phyloP scores from a whole-genome alignment of 176 grass and related monocot genomes.

The Neostapfia colusana region DNA sequence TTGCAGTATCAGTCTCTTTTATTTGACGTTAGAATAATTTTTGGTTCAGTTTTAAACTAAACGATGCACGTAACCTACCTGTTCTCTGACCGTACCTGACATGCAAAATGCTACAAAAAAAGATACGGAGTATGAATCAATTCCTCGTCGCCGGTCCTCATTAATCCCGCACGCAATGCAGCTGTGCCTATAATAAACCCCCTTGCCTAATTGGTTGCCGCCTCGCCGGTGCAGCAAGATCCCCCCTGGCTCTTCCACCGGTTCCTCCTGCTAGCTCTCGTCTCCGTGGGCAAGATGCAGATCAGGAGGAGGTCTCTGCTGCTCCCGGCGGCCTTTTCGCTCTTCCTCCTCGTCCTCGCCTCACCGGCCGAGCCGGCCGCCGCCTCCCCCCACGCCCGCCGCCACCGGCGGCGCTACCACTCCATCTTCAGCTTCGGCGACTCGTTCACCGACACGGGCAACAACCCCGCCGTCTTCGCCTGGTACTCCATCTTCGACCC shows the following conservation, averaged over 20 bases:
- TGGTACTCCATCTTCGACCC: constrained; percentile 12
- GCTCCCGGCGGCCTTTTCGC: background rate
- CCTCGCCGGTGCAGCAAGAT: background rate
- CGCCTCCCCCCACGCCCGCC: background rate
- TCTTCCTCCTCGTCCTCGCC: background rate
- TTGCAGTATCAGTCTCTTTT: too few species aligned
- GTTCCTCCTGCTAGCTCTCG: background rate
- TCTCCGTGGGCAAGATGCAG: background rate
- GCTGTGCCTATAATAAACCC: background rate
- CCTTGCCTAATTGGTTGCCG: background rate
- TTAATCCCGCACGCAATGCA: background rate
- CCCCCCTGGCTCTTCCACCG: background rate
- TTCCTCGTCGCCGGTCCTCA: too few species aligned
- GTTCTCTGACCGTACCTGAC: background rate
- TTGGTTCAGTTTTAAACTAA: too few species aligned
- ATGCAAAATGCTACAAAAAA: background rate
- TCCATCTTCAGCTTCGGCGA: constrained; percentile 69
- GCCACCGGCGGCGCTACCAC: background rate
- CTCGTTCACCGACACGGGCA: constrained; percentile 61
- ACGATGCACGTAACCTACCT: background rate
- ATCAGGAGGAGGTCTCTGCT: background rate
- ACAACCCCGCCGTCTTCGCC: constrained; percentile 29
- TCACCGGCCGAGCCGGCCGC: background rate
- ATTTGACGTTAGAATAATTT: too few species aligned
- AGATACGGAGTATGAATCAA: too few species aligned